These are phyloP conservation scores for Avena insularis DNA, from an alignment of 176 grass and related monocot genomes.

Conservation along the genomic window DNA sequence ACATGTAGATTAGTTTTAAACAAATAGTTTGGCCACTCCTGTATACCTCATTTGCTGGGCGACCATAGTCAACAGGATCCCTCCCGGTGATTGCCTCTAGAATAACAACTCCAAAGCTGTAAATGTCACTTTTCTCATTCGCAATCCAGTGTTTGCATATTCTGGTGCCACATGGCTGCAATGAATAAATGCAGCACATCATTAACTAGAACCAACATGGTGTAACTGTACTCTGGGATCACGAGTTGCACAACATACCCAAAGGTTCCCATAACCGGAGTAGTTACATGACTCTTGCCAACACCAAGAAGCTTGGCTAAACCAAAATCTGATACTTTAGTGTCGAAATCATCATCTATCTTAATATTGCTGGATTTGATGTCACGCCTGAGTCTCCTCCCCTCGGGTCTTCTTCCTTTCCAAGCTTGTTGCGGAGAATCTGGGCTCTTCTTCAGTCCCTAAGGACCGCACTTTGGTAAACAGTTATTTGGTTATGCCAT, in stretches of 20 bases:
- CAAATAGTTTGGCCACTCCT: constrained; percentile 27
- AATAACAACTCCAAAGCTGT: constrained; percentile 87
- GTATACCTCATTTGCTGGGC: constrained; percentile 72
- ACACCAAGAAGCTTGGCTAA: constrained; percentile 86
- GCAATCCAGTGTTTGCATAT: constrained; percentile 86
- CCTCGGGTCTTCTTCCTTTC: no score
- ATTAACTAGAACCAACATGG: constrained; percentile 27
- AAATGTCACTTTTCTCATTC: constrained; percentile 90
- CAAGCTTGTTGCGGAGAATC: no score
- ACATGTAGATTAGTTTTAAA: constrained; percentile 12
- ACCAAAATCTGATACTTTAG: constrained; percentile 91
- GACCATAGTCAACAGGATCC: constrained; percentile 86
- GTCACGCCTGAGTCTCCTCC: constrained; percentile 43
- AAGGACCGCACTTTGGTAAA: no score
- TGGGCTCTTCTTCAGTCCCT: no score
- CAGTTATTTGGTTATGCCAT: no score
- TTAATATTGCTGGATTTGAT: constrained; percentile 92
- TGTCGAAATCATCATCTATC: constrained; percentile 83
- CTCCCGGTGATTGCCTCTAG: constrained; percentile 86
- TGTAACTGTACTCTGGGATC: constrained; percentile 1
- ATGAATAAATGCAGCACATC: constrained; percentile 30
- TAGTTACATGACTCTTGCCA: constrained; percentile 91
- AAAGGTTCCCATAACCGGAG: constrained; percentile 93
- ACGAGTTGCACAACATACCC: constrained; percentile 60
- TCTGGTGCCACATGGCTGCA: constrained; percentile 84